phyloP scores from a whole-genome alignment of 768 basidiomycete species.

The Termitomyces sp. region DNA sequence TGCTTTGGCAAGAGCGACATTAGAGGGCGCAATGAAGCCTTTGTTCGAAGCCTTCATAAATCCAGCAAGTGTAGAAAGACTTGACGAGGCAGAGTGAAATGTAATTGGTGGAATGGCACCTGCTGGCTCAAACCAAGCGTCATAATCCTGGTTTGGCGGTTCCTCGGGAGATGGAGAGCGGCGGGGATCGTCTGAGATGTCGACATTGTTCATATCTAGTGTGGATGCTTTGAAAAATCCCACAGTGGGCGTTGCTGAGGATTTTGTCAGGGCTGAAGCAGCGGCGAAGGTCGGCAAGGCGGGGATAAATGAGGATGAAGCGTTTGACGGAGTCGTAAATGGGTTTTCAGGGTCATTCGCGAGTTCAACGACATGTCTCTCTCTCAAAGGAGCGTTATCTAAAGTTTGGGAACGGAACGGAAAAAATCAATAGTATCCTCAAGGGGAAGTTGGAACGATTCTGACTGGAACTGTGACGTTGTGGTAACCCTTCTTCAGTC shows the following conservation, averaged over 20 bases:
- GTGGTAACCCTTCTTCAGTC: background rate
- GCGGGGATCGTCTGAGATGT: slow-evolving; percentile 13
- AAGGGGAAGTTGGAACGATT: background rate
- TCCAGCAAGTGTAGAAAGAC: slow-evolving; percentile 13
- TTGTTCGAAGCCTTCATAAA: slow-evolving; percentile 31
- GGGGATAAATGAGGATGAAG: slow-evolving; percentile 2
- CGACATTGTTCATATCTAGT: slow-evolving; percentile 7
- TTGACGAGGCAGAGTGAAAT: slow-evolving; percentile 32
- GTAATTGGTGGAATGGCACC: slow-evolving; percentile 21
- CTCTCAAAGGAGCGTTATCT: background rate
- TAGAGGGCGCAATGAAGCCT: slow-evolving; percentile 45
- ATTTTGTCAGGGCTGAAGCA: slow-evolving; percentile 11
- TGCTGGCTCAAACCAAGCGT: slow-evolving; percentile 45
- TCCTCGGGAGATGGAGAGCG: slow-evolving; percentile 37
- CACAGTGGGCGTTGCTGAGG: background rate
- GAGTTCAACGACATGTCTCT: slow-evolving; percentile 5
- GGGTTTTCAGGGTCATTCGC: slow-evolving; percentile 40
- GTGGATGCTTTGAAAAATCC: slow-evolving; percentile 26
- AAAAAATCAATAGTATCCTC: background rate
- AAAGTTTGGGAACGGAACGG: background rate
- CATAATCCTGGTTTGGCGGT: slow-evolving; percentile 35
- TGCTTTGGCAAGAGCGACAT: slow-evolving; percentile 49
- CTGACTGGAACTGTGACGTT: slow-evolving; percentile 5
- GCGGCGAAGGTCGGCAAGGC: slow-evolving; percentile 10
- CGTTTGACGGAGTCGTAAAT: slow-evolving; percentile 20